Percentiles rank a stretch among this genome's conserved stretches.
Conservation (phyloP, 257 asterid species). For the Paraleonurus japonicus region DNA sequence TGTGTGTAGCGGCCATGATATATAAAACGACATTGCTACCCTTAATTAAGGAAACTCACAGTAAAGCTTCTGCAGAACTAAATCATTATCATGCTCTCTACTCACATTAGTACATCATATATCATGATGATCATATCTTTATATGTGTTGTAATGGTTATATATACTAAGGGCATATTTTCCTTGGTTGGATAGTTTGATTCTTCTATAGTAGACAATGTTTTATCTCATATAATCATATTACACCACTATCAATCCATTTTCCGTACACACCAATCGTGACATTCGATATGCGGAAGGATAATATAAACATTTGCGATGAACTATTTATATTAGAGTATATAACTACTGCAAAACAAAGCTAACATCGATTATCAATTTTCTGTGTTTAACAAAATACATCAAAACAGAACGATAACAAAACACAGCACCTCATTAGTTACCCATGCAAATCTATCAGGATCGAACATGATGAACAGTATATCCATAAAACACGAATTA, state of each 20-base stretch:
- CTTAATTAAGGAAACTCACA: too few relatives aligned
- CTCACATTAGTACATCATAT: not conserved
- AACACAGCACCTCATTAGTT: not conserved
- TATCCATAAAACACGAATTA: not conserved
- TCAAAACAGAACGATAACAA: not conserved
- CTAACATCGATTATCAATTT: too few relatives aligned
- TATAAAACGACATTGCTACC: not conserved
- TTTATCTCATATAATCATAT: not conserved
- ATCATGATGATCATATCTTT: not conserved
- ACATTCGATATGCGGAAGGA: not conserved
- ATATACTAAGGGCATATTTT: not conserved
- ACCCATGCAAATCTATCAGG: slow-evolving; percentile 6
- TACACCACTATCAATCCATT: not conserved
- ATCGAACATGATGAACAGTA: not conserved
- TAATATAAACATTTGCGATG: not conserved
- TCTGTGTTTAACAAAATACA: not conserved
- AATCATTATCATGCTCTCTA: not conserved
- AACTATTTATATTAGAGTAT: not conserved
- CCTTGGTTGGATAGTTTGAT: not conserved
- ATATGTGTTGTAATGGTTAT: not conserved
- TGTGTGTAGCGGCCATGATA: not conserved
- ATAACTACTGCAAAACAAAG: not conserved
- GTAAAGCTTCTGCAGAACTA: not conserved
- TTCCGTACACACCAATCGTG: not conserved
- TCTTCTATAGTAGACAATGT: not conserved